phyloP scores from a whole-genome alignment of 2,329 filamentous ascomycete species.

The Westerdykella aurantiaca region DNA sequence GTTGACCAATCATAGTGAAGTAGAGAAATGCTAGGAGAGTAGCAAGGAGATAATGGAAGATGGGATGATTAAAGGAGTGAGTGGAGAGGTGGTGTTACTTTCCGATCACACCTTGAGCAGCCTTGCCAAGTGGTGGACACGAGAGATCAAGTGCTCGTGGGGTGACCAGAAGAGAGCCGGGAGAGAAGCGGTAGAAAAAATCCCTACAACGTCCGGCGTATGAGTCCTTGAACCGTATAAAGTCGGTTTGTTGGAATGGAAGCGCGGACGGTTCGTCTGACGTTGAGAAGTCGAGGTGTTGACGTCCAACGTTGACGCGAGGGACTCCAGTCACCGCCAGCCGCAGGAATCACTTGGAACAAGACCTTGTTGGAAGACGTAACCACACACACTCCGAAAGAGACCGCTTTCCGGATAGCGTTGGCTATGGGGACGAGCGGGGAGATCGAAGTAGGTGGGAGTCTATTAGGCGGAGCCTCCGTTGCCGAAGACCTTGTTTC shows the following conservation, averaged over 20 bases:
- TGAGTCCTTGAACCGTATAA: slow-evolving; percentile 1
- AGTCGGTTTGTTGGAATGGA: slow-evolving; percentile 4
- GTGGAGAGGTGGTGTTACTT: slow-evolving; percentile 24
- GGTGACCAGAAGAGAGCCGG: slow-evolving; percentile 37
- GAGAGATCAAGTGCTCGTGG: slow-evolving; percentile 36
- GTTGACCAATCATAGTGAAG: slow-evolving; percentile 38
- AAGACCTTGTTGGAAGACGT: slow-evolving; percentile 34
- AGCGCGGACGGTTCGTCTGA: slow-evolving; percentile 7
- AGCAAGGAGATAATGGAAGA: slow-evolving; percentile 12
- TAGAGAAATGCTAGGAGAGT: slow-evolving; percentile 16
- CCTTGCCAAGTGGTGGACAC: slow-evolving; percentile 25
- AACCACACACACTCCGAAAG: slow-evolving; percentile 35
- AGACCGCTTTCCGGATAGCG: slow-evolving; percentile 31
- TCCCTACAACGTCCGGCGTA: slow-evolving; percentile 24
- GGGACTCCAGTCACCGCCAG: slow-evolving; percentile 40
- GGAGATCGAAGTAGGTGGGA: slow-evolving; percentile 27
- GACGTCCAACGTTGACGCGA: too few relatives aligned
- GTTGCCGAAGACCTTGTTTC: slow-evolving; percentile 37
- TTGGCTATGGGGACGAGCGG: slow-evolving; percentile 31
- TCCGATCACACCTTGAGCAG: slow-evolving; percentile 33
- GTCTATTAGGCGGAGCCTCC: slow-evolving; percentile 37
- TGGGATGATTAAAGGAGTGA: slow-evolving; percentile 27
- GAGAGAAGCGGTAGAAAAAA: slow-evolving; percentile 37
- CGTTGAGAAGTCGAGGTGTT: neutral
- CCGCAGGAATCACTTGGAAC: slow-evolving; percentile 39